Conservation (phyloP, 2,329 filamentous ascomycete genomes). For the Tolypocladium inflatum region DNA sequence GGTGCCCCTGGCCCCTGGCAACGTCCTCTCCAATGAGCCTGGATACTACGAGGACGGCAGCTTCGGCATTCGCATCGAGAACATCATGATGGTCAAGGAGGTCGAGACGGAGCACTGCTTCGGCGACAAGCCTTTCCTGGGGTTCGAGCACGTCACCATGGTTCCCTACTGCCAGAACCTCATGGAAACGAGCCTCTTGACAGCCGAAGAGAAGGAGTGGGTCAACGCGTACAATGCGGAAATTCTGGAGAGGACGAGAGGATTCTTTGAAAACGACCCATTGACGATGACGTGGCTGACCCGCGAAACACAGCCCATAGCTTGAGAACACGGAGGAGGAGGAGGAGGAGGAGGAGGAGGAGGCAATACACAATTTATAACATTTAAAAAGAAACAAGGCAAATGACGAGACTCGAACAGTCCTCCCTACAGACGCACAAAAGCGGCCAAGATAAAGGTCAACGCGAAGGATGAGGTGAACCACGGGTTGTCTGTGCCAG, state of each 20-base stretch:
- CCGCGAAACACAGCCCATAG: slow-evolving; percentile 67
- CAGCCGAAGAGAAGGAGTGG: slow-evolving; percentile 68
- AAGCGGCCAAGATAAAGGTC: slow-evolving; percentile 58
- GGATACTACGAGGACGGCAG: slow-evolving; percentile 95
- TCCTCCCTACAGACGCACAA: slow-evolving; percentile 31
- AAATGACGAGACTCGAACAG: not conserved
- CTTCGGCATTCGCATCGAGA: slow-evolving; percentile 95
- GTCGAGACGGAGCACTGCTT: slow-evolving; percentile 81
- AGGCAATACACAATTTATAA: not conserved
- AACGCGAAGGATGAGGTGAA: slow-evolving; percentile 63
- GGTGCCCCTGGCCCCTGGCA: slow-evolving; percentile 79
- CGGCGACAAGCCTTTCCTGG: slow-evolving; percentile 86
- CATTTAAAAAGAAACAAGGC: not conserved
- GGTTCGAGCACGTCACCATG: slow-evolving; percentile 97
- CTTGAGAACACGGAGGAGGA: slow-evolving; percentile 6
- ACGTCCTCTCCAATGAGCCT: slow-evolving; percentile 92
- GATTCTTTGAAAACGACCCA: slow-evolving; percentile 64
- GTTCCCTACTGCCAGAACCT: slow-evolving; percentile 87
- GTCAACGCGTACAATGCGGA: slow-evolving; percentile 78
- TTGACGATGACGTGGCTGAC: slow-evolving; percentile 72
- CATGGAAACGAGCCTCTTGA: slow-evolving; percentile 67
- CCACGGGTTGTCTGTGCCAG: slow-evolving; percentile 47
- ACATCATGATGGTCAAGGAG: slow-evolving; percentile 84
- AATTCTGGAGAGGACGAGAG: slow-evolving; percentile 71
- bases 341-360: no score